phyloP scores from a whole-genome alignment of 768 basidiomycete genomes.

The Boletus insuetus region DNA sequence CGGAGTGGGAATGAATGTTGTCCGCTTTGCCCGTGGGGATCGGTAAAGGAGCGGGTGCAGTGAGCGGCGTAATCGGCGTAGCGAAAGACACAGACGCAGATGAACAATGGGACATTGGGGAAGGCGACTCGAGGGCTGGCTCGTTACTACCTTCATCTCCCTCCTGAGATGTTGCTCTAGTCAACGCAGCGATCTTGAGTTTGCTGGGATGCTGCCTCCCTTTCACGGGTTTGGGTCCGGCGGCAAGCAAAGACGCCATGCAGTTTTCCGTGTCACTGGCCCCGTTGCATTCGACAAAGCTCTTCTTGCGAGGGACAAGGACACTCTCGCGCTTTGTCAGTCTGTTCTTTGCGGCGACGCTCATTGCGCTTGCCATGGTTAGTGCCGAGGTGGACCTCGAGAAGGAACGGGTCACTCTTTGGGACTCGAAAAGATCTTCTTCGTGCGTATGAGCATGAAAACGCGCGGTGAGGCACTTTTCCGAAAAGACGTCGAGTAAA shows the following conservation, averaged over 20 bases:
- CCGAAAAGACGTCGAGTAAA: constrained; percentile 79
- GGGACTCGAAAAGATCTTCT: constrained; percentile 59
- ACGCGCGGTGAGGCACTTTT: constrained; percentile 65
- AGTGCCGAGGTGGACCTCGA: constrained; percentile 57
- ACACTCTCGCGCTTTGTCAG: constrained; percentile 70
- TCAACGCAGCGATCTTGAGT: constrained; percentile 28
- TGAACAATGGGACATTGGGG: constrained; percentile 40
- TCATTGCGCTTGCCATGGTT: constrained; percentile 56
- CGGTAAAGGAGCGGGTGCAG: constrained; percentile 13
- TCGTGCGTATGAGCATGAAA: constrained; percentile 61
- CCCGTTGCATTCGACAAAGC: constrained; percentile 36
- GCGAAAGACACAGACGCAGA: constrained; percentile 31
- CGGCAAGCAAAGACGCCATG: neutral
- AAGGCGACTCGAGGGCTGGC: constrained; percentile 29
- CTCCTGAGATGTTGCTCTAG: constrained; percentile 20
- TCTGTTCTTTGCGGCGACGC: constrained; percentile 50
- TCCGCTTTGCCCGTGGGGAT: constrained; percentile 11
- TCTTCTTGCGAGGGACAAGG: constrained; percentile 58
- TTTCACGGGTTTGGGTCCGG: constrained; percentile 11
- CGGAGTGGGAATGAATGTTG: constrained; percentile 24
- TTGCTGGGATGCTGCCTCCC: constrained; percentile 26
- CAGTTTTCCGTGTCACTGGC: constrained; percentile 18
- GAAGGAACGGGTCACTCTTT: constrained; percentile 44
- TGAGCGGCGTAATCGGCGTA: constrained; percentile 24
- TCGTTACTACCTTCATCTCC: constrained; percentile 26